Evolutionary conservation across 139 green algal genomes (phyloP).

Genomic region (Limnomonas spitsbergensis): DNA sequence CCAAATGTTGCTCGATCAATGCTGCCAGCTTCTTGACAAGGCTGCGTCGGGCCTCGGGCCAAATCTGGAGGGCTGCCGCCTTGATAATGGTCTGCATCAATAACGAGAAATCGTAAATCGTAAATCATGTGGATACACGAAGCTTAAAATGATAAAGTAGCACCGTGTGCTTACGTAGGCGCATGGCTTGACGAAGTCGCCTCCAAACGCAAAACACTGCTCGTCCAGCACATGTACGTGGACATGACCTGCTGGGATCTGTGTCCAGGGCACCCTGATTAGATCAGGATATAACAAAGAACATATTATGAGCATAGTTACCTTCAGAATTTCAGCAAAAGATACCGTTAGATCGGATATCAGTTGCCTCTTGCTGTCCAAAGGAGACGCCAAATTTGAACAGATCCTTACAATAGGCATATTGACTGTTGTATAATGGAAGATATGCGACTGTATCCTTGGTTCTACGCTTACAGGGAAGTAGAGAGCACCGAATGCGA

Average conservation of each 20-base stretch:
- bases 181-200: conserved; percentile 3
- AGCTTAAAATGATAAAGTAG: no score
- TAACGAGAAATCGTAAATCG: not conserved
- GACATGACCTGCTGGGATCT: conserved; percentile 19
- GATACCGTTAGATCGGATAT: not conserved
- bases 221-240: conserved; percentile 19
- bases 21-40: conserved; percentile 16
- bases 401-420: not conserved
- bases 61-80: conserved; percentile 23
- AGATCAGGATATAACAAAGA: not conserved
- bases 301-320: not conserved
- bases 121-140: not conserved
- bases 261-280: no score
- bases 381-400: not conserved
- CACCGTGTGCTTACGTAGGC: conserved; percentile 19
- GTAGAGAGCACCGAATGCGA: no score
- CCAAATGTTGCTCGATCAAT: conserved; percentile 1
- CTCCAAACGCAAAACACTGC: conserved; percentile 25
- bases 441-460: no score
- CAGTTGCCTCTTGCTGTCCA: not conserved
- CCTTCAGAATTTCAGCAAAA: not conserved
- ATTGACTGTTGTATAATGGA: not conserved
- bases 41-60: conserved; percentile 12
- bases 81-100: conserved; percentile 17
- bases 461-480: no score